Evolutionary conservation across 768 basidiomycete species (phyloP), one percentile per base, ranked within the genome.

Genomic region (Mycena maculata): DNA sequence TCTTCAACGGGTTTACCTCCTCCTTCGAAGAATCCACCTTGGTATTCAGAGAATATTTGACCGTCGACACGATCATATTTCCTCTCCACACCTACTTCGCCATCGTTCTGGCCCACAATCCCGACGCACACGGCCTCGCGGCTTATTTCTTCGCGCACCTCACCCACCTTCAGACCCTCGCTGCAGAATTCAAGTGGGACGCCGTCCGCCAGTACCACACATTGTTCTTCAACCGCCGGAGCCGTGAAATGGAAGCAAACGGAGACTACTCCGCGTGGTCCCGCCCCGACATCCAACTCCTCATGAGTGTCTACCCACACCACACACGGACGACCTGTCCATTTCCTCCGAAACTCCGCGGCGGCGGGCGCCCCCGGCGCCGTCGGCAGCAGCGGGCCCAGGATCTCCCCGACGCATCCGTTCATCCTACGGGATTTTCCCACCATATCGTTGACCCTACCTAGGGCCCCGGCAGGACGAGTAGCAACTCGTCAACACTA

Each of bases 201-300:
- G 55, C 63, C 11, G 52, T 64, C 18, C 57, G 28, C 23, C 20
- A 57, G 9, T 60, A 60, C 50, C 64, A 59, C 63, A 42, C 36
- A 1, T 22, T 42, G 23, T 65, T 58, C 47, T 65, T 65, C 56
- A 65, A 65, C 20, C 63, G 55, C 20, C 45, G 63, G 8, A 13
- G n/a, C 13, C 42, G 30, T 3, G 63, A 65, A 20, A 65, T 65
- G 56, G 47, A 38, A 12, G 47, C 47, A 11, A 4, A 27, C 27
- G 56, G 57, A n/a, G 20, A 20, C 28, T 65, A 25, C 23, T 22
- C 27, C 13, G 56, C 16, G 2, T 64, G 63, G 63, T 47, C 36
- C 3, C 15, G 12, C 6, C 45, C 63, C 6, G 63, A 64, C 22
- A 23, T 47, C n/a, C 2, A 9, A 16, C 49, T 65, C 10, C 44